phyloP scores from a whole-genome alignment of 805 yeast species.

The Cyberlindnera americana region DNA sequence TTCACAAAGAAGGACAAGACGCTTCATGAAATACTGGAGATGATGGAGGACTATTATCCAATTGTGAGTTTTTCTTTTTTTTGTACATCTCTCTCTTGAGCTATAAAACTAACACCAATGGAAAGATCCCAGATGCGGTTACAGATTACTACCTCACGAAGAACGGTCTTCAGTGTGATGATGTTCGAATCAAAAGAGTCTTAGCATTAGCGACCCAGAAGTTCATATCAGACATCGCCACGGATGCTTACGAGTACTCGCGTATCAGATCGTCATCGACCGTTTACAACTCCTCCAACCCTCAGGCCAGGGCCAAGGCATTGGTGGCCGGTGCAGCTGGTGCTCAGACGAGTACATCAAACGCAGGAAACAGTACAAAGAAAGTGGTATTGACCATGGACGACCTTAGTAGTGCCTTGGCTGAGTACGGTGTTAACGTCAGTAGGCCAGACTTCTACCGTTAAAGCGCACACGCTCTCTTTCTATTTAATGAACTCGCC shows the following conservation, averaged over 20 bases:
- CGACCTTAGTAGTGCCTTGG: constrained; percentile 86
- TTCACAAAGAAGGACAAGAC: constrained; percentile 77
- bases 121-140: constrained; percentile 84
- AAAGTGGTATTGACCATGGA: constrained; percentile 90
- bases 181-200: constrained; percentile 64
- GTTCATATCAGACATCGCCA: constrained; percentile 89
- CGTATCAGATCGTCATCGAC: constrained; percentile 86
- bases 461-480: constrained; percentile 32
- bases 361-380: constrained; percentile 48
- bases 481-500: not conserved
- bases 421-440: constrained; percentile 89
- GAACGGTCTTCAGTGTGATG: constrained; percentile 80
- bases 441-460: constrained; percentile 93
- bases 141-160: constrained; percentile 86
- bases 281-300: constrained; percentile 80
- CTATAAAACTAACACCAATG: constrained; percentile 1
- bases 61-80: constrained; percentile 32
- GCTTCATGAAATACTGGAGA: constrained; percentile 73
- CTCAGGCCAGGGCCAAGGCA: constrained; percentile 81
- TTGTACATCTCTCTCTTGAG: not conserved
- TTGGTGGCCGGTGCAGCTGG: constrained; percentile 59
- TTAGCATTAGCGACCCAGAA: constrained; percentile 95
- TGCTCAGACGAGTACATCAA: constrained; percentile 31
- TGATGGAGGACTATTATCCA: constrained; percentile 94
- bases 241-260: constrained; percentile 94